Percentiles rank a stretch among this genome's conserved stretches.
These are phyloP conservation scores for Coniochaeta hoffmannii DNA, from an alignment of 2,329 filamentous ascomycete genomes.

Conservation along the genomic window DNA sequence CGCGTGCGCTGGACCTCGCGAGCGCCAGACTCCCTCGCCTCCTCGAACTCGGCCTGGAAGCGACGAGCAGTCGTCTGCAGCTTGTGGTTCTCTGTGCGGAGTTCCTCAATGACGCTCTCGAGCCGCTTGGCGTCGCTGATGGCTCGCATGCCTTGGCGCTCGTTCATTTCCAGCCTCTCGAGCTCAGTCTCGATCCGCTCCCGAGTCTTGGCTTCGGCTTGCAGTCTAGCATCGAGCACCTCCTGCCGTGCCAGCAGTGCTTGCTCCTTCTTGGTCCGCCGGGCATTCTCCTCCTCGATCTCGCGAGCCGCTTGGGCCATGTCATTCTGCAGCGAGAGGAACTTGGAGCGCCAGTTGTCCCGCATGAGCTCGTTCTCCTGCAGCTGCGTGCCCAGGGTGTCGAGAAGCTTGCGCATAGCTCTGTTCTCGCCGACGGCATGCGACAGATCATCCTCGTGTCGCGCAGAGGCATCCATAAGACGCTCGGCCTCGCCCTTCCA, in stretches of 20 bases:
- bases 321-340: constrained; percentile 79
- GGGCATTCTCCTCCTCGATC: constrained; percentile 74
- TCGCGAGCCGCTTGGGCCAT: constrained; percentile 74
- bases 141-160: constrained; percentile 58
- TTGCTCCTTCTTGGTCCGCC: constrained; percentile 71
- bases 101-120: constrained; percentile 45
- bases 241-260: constrained; percentile 73
- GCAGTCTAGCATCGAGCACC: constrained; percentile 68
- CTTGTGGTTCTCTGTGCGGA: constrained; percentile 61
- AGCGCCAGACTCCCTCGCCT: constrained; percentile 71
- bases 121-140: constrained; percentile 55
- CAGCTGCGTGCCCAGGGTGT: constrained; percentile 67
- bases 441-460: constrained; percentile 40
- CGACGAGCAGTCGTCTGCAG: constrained; percentile 62
- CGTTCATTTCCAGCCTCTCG: constrained; percentile 56
- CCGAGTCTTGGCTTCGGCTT: constrained; percentile 63
- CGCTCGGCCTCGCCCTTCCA: constrained; percentile 57
- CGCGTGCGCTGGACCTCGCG: constrained; percentile 76
- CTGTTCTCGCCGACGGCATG: constrained; percentile 55
- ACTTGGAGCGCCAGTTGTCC: constrained; percentile 76
- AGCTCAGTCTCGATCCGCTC: constrained; percentile 61
- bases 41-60: constrained; percentile 75
- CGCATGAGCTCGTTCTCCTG: constrained; percentile 81
- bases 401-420: constrained; percentile 65
- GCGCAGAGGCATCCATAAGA: constrained; percentile 42